Evolutionary conservation across 2,329 filamentous ascomycete genomes (phyloP).

Genomic region (Diplodia corticola): DNA sequence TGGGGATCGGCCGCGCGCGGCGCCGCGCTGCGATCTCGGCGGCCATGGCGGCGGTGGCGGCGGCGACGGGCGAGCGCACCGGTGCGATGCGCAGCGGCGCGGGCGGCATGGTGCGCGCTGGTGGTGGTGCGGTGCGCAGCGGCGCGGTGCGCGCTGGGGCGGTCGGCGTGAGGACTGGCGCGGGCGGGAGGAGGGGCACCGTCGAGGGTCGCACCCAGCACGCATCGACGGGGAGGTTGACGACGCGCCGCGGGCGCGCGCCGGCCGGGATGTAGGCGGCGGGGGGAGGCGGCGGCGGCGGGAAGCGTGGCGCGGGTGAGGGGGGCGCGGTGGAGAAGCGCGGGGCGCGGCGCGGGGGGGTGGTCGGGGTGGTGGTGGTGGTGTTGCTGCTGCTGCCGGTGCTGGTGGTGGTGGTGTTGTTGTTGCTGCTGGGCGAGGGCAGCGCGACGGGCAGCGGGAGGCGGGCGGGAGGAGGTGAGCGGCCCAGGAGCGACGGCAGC

Average conservation of each 20-base stretch:
- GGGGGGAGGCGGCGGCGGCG: not conserved
- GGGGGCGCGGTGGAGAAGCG: not conserved
- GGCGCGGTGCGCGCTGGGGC: too few species aligned
- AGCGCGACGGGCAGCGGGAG: not conserved
- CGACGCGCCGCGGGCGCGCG: not conserved
- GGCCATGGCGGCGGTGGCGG: too few species aligned
- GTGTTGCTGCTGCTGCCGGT: not conserved
- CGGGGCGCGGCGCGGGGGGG: too few species aligned
- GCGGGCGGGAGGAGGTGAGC: not conserved
- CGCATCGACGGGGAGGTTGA: too few species aligned
- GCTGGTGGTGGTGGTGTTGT: not conserved
- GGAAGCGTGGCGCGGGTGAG: not conserved
- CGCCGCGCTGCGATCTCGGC: rapidly evolving
- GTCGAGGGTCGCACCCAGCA: too few species aligned
- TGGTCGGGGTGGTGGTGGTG: not conserved
- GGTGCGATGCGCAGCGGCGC: too few species aligned
- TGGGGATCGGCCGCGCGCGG: not conserved
- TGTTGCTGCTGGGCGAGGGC: not conserved
- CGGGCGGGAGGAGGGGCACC: too few species aligned
- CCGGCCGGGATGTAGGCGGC: not conserved
- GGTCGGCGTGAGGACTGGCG: too few species aligned
- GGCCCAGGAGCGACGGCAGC: not conserved
- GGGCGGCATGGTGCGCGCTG: too few species aligned
- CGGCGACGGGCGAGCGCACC: not conserved
- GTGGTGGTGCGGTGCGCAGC: too few species aligned